Conservation (phyloP, 495 filamentous ascomycete species). For the Rostrohypoxylon terebratum region DNA sequence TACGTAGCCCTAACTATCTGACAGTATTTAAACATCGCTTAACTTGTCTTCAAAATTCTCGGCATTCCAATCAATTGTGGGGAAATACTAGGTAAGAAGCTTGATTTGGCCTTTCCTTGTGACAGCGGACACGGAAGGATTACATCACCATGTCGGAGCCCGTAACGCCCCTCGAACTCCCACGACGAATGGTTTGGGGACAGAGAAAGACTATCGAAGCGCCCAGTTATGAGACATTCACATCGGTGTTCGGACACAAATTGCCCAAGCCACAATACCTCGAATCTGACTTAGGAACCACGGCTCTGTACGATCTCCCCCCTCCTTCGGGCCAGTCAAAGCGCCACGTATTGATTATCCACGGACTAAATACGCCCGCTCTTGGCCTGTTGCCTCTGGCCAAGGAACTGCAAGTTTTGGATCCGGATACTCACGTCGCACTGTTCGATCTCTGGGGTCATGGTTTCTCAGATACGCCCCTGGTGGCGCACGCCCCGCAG, state of each 20-base stretch:
- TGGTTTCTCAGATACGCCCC: neutral
- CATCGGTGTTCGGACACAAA: neutral
- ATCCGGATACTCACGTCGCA: neutral
- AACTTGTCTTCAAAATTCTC: neutral
- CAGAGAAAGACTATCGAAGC: neutral
- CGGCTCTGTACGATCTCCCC: neutral
- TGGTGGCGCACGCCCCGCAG: constrained; percentile 2
- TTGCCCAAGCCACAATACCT: neutral
- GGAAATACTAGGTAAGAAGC: neutral
- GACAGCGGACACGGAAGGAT: neutral
- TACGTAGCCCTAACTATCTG: no score
- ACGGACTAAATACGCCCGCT: constrained; percentile 1
- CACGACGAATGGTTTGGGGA: neutral
- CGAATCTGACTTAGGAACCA: neutral
- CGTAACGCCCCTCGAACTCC: neutral
- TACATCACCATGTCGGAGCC: neutral
- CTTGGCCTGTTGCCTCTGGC: neutral
- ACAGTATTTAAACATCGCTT: neutral
- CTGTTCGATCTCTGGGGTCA: constrained; percentile 5
- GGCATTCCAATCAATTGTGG: neutral
- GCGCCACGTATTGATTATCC: neutral
- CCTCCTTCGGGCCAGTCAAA: constrained; percentile 6
- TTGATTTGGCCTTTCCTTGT: neutral
- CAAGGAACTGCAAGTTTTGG: constrained; percentile 5
- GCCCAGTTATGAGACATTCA: neutral